These are phyloP conservation scores for Globisporangium nagaii DNA, from an alignment of 352 stramenopile genomes.

Conservation along the genomic window DNA sequence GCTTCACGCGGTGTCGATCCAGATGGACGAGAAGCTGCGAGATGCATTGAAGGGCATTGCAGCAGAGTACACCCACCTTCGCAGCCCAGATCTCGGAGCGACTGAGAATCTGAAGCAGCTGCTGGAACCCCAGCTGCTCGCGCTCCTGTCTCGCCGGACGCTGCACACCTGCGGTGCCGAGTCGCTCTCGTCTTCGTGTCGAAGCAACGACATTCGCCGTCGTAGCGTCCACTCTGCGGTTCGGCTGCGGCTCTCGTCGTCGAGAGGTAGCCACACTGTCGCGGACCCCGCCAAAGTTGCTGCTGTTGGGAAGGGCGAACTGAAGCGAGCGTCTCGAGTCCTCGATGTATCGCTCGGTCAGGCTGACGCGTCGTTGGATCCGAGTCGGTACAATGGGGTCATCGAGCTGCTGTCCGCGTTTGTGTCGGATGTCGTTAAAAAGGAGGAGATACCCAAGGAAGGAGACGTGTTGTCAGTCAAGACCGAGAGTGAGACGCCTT, in stretches of 20 bases:
- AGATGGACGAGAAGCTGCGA: constrained; percentile 16
- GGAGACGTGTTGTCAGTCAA: neutral
- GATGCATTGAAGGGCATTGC: constrained; percentile 13
- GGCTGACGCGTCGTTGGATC: constrained; percentile 7
- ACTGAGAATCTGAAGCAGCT: constrained; percentile 37
- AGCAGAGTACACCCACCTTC: constrained; percentile 32
- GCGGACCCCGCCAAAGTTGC: neutral
- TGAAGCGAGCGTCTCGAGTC: neutral
- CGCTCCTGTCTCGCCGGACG: constrained; percentile 25
- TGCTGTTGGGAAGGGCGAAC: neutral
- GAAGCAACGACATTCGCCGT: constrained; percentile 22
- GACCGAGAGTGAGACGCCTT: neutral
- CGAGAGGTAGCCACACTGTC: neutral
- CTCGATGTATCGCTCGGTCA: constrained; percentile 13
- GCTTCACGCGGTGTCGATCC: constrained; percentile 12
- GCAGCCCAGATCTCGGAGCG: constrained; percentile 29
- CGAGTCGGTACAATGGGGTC: neutral
- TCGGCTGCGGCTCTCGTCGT: constrained; percentile 24
- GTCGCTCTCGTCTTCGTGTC: constrained; percentile 15
- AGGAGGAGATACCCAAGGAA: neutral
- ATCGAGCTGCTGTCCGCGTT: constrained; percentile 9
- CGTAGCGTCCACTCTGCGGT: constrained; percentile 65
- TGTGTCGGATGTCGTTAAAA: constrained; percentile 5
- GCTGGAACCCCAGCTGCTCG: constrained; percentile 33
- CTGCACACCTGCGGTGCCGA: constrained; percentile 34